Evolutionary conservation across 225 moss, liverwort and hornwort species (phyloP).

Genomic region (Polytrichum formosum): DNA sequence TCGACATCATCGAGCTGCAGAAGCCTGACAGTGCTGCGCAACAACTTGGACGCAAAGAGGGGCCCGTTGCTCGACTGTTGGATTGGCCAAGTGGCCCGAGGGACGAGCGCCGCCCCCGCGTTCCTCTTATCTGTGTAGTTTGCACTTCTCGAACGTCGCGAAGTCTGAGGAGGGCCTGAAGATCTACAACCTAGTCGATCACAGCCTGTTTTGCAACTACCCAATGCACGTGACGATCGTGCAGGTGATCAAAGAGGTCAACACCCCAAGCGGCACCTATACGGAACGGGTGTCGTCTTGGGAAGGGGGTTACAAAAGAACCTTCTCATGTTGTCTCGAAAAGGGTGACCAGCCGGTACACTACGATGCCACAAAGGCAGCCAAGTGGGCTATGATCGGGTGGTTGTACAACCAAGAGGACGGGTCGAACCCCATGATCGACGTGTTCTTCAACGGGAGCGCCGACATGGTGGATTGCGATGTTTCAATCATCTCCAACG

Average conservation of each 20-base stretch:
- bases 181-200: too few species aligned
- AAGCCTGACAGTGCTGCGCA: neutral
- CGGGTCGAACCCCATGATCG: constrained; percentile 1
- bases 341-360: constrained; percentile 5
- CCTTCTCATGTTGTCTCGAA: constrained; percentile 17
- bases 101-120: constrained; percentile 24
- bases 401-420: constrained; percentile 7
- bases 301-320: constrained; percentile 4
- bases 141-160: constrained; percentile 10
- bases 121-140: constrained; percentile 18
- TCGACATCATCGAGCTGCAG: neutral
- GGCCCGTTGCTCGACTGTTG: neutral
- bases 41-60: neutral
- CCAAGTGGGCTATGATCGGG: constrained; percentile 8
- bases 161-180: too few species aligned
- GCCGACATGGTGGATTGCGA: constrained; percentile 14
- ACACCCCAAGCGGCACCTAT: neutral
- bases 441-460: constrained; percentile 5
- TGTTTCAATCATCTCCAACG: constrained; percentile 9
- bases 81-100: constrained; percentile 14
- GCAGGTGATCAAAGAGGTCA: constrained; percentile 11
- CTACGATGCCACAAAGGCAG: constrained; percentile 6
- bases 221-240: constrained; percentile 5
- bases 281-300: neutral
- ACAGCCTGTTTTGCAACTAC: too few species aligned